Conservation (phyloP, 2,329 filamentous ascomycete genomes). For the Scortechinia acanthostroma region DNA sequence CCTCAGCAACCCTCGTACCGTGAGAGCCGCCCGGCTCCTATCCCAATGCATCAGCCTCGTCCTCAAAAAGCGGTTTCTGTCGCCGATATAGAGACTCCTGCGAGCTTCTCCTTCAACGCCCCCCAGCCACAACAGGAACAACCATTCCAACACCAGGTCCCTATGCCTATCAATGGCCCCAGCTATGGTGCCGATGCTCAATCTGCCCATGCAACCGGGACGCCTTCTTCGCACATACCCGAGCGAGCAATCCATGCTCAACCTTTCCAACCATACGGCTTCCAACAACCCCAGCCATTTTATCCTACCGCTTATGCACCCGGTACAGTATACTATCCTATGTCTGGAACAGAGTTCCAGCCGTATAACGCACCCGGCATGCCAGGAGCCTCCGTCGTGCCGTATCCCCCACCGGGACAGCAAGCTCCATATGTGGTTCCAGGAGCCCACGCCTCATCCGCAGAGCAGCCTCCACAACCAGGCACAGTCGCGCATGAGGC, state of each 20-base stretch:
- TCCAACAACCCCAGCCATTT: slow-evolving; percentile 45
- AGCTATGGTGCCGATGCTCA: slow-evolving; percentile 45
- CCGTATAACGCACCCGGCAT: slow-evolving; percentile 29
- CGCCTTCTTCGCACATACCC: slow-evolving; percentile 83
- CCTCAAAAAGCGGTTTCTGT: slow-evolving; percentile 92
- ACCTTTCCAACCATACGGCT: slow-evolving; percentile 75
- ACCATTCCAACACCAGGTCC: slow-evolving; percentile 92
- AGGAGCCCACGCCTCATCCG: slow-evolving; percentile 18
- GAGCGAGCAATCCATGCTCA: slow-evolving; percentile 86
- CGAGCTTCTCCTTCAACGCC: slow-evolving; percentile 37
- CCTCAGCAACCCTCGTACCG: slow-evolving; percentile 50
- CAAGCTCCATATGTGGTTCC: background rate
- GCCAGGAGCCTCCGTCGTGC: background rate
- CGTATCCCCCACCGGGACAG: background rate
- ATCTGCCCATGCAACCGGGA: slow-evolving; percentile 47
- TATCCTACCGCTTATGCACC: slow-evolving; percentile 37
- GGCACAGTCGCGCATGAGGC: slow-evolving; percentile 72
- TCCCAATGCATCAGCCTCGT: slow-evolving; percentile 85
- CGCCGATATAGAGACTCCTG: slow-evolving; percentile 80
- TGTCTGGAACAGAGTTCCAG: slow-evolving; percentile 65
- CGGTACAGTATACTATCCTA: slow-evolving; percentile 49
- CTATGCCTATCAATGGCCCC: slow-evolving; percentile 59
- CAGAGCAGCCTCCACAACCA: slow-evolving; percentile 36
- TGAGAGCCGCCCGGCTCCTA: slow-evolving; percentile 41
- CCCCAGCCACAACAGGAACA: slow-evolving; percentile 52